Conservation (phyloP, 2,329 filamentous ascomycete genomes). For the Cladophialophora immunda region DNA sequence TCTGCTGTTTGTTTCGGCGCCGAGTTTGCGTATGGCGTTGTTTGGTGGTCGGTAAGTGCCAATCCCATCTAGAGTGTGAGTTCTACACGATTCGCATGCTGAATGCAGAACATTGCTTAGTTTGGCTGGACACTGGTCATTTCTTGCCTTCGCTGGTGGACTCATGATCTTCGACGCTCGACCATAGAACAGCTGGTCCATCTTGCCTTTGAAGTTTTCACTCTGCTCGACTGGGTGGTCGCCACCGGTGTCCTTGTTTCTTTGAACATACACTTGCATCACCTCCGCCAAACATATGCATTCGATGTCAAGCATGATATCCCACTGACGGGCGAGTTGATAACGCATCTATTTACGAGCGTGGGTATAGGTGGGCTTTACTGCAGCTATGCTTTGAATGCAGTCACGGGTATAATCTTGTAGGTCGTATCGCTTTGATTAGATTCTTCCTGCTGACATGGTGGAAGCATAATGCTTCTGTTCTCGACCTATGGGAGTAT, state of each 20-base stretch:
- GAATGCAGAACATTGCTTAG: constrained; percentile 2
- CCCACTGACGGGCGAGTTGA: constrained; percentile 14
- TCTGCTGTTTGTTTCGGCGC: constrained; percentile 18
- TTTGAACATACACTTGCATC: constrained; percentile 14
- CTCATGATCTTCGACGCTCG: constrained; percentile 5
- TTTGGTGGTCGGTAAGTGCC: constrained; percentile 25
- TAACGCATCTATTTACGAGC: constrained; percentile 10
- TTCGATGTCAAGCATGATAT: constrained; percentile 8
- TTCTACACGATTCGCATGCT: not conserved
- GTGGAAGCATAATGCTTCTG: not conserved
- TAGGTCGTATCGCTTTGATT: not conserved
- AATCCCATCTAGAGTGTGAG: not conserved
- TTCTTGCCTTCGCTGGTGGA: constrained; percentile 15
- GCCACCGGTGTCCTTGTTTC: constrained; percentile 12
- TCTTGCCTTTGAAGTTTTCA: constrained; percentile 12
- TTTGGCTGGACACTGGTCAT: constrained; percentile 13
- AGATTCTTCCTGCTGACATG: constrained; percentile 2
- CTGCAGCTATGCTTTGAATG: constrained; percentile 20
- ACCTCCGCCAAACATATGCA: constrained; percentile 5
- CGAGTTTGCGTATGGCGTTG: constrained; percentile 14
- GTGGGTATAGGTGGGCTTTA: constrained; percentile 17
- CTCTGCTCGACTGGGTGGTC: constrained; percentile 12
- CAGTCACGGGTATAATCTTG: constrained; percentile 16
- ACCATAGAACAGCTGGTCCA: constrained; percentile 13
- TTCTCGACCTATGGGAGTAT: constrained; percentile 8